These are phyloP conservation scores for Tolypocladium amazonense DNA, from an alignment of 2,329 filamentous ascomycete species.

Conservation along the genomic window DNA sequence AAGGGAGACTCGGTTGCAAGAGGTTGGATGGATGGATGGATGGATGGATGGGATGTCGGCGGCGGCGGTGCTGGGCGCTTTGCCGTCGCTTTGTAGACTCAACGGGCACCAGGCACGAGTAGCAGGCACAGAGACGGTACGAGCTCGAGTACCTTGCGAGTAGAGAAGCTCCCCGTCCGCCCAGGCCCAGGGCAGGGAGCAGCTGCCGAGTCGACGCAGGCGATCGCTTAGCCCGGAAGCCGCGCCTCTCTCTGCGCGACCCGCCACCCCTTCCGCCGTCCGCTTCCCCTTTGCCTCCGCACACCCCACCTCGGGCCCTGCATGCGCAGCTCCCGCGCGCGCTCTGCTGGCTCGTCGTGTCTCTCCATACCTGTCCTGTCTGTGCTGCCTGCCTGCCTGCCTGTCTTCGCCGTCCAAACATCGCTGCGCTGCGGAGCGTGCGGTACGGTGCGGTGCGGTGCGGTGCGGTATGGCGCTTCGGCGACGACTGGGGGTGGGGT, in stretches of 20 bases:
- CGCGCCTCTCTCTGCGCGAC: slow-evolving; percentile 4
- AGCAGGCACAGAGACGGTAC: neutral
- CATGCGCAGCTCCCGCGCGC: no score
- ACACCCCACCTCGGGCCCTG: no score
- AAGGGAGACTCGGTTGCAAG: neutral
- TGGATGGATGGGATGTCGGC: neutral
- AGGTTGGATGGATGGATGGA: neutral
- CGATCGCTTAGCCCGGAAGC: slow-evolving; percentile 9
- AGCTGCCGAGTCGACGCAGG: slow-evolving; percentile 2
- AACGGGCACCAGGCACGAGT: neutral
- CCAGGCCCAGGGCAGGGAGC: neutral
- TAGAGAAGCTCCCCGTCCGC: neutral
- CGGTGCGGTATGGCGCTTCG: slow-evolving; percentile 8
- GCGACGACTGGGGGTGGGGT: neutral
- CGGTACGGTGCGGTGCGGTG: neutral
- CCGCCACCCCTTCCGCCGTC: neutral
- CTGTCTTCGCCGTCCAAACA: neutral
- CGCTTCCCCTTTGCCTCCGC: neutral
- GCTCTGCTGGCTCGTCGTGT: no score
- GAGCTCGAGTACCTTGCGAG: neutral
- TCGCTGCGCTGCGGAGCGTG: no score
- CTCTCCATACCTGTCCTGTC: neutral
- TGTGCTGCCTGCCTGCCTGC: neutral
- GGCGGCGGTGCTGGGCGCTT: neutral
- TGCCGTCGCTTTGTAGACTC: neutral